Base-by-base conservation (phyloP, 108 stramenopile species). In the Cyclotella choctawhatcheeana region DNA sequence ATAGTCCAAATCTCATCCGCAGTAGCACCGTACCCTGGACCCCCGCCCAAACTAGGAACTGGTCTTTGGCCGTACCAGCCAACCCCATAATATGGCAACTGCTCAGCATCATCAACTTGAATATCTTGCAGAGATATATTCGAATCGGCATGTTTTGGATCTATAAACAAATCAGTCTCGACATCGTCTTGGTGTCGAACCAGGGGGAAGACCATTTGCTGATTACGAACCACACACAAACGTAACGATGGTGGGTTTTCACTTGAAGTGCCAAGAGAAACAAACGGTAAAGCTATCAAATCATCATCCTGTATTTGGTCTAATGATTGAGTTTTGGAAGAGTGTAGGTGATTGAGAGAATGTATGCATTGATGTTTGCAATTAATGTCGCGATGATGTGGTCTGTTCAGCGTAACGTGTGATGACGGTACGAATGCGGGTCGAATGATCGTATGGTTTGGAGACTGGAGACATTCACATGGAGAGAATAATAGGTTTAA, bases 1-100 rank as follows among this genome's bases (percentile, higher is more conserved):
- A 88, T 62, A 67, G 76, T 84, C 89, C 87, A 88, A 44, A 90
- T 70, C 48, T 84, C 84, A 34, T 77, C 75, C 7, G 86, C 89
- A 25, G 85, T 73, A 8, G 89, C 89, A 21, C 89, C 86, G 63
- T 89, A 85, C 5, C 88, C 85, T 20, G 88, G 85, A 22, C 88
- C 85, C 37, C 85, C 88, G 3, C 85, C 85, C 55, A 61, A 61
- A 27, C 79, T 77, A 18, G 88, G 88, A 5, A 88, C 88, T 12
- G 83, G 83, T n/a, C 88, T 65, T 74, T 89, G 88, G 37, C 84
- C 82, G 64, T 86, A 89, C 72, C 77, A 89, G 0, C 88, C 88
- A 68, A 86, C 88, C 2, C 84, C 87, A 75, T 82, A 88, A 52
- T 66, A 66, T 7, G 64, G 64, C 8, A 66, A 18, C 4, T 30